phyloP scores from a whole-genome alignment of 2,329 filamentous ascomycete genomes.

The Aspergillus glaucus region DNA sequence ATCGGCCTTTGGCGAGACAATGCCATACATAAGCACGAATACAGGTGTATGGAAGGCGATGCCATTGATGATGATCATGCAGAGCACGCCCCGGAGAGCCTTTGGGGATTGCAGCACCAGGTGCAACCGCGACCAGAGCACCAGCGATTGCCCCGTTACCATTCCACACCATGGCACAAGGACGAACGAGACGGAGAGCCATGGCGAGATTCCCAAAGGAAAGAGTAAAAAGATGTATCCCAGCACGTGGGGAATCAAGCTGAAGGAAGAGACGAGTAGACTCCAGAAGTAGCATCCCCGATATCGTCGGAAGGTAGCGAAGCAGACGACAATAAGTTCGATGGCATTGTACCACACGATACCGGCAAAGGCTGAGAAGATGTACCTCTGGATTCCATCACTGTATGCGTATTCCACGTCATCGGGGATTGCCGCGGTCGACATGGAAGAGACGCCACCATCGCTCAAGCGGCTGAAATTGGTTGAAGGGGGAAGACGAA shows the following conservation, averaged over 20 bases:
- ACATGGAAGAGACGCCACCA: slow-evolving; percentile 13
- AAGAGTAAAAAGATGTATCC: slow-evolving; percentile 41
- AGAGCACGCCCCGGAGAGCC: slow-evolving; percentile 30
- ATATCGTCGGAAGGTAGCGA: slow-evolving; percentile 39
- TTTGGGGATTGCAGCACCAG: slow-evolving; percentile 33
- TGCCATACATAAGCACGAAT: slow-evolving; percentile 34
- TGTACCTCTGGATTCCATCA: slow-evolving; percentile 3
- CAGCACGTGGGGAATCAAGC: slow-evolving; percentile 35
- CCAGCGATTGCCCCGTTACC: slow-evolving; percentile 41
- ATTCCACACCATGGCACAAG: slow-evolving; percentile 36
- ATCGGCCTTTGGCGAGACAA: slow-evolving; percentile 12
- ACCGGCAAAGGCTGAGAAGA: slow-evolving; percentile 15
- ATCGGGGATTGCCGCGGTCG: slow-evolving; percentile 2
- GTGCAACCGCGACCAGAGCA: slow-evolving; percentile 43
- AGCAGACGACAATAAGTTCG: slow-evolving; percentile 32
- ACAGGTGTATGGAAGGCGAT: slow-evolving; percentile 36
- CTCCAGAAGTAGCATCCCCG: slow-evolving; percentile 44
- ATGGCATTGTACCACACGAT: slow-evolving; percentile 20
- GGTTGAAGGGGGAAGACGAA: background rate
- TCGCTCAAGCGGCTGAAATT: slow-evolving; percentile 3
- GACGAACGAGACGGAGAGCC: slow-evolving; percentile 32
- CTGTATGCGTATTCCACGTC: background rate
- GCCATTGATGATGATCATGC: slow-evolving; percentile 40
- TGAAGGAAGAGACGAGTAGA: slow-evolving; percentile 34
- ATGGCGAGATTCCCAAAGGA: slow-evolving; percentile 21